Evolutionary conservation across 139 green algal genomes (phyloP).

Genomic region (Mychonastes homosphaera): DNA sequence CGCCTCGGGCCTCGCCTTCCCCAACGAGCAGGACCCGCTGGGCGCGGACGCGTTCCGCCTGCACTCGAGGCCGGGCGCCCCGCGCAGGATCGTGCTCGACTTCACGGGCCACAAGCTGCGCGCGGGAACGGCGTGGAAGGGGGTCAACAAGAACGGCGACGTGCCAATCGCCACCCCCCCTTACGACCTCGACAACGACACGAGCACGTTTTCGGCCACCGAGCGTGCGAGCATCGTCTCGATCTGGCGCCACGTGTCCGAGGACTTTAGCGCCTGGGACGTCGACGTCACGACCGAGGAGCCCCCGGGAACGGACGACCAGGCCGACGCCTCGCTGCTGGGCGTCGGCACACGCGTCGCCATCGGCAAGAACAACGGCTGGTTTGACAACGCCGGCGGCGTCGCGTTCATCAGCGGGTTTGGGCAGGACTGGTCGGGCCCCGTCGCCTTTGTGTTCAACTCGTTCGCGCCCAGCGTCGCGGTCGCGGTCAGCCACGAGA

Average conservation of each 20-base stretch:
- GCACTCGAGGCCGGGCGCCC: background rate
- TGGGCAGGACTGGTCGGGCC: too few relatives aligned
- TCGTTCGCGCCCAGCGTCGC: too few relatives aligned
- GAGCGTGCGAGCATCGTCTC: conserved; percentile 2
- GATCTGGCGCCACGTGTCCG: background rate
- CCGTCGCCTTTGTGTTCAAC: too few relatives aligned
- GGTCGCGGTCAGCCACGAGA: too few relatives aligned
- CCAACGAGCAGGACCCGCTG: too few relatives aligned
- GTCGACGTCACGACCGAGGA: conserved; percentile 10
- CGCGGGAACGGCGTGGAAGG: background rate
- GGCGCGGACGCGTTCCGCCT: conserved; percentile 1
- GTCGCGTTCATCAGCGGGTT: too few relatives aligned
- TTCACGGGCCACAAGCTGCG: background rate
- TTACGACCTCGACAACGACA: conserved; percentile 4
- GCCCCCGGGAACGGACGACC: too few relatives aligned
- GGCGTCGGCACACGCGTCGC: too few relatives aligned
- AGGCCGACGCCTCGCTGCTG: background rate
- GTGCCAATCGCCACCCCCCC: background rate
- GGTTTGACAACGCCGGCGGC: too few relatives aligned
- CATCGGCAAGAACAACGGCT: background rate
- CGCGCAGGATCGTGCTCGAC: background rate
- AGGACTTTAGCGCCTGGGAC: conserved; percentile 1
- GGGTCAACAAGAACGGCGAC: background rate
- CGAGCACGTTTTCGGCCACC: background rate
- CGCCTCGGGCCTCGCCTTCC: too few relatives aligned